Evolutionary conservation across 495 filamentous ascomycete genomes (phyloP), one percentile per base, ranked within the genome.

Genomic region (Zalerion maritima): DNA sequence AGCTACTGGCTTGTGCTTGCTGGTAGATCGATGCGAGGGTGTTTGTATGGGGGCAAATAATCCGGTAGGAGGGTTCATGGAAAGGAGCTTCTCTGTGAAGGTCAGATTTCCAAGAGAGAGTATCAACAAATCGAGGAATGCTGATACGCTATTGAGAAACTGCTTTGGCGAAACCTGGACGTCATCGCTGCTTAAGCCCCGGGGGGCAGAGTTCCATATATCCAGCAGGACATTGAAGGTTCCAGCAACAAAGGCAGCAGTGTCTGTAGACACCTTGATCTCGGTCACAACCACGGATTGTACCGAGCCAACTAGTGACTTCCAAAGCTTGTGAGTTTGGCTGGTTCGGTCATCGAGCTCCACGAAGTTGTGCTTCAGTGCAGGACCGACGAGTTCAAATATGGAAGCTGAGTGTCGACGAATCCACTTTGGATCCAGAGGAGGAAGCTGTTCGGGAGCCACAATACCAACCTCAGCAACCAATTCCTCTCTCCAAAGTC

Each of bases 351-450:
- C 36, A 11, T 50, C 47, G 2, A 65, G 38, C 9, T 60, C 54
- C 52, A 69, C 68, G 12, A 71, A 65, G 0, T 68, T 64, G 17
- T 55, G 53, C 18, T 61, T 57, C 3, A 92, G 49, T 4, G 84
- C 57, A 2, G 62, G 63, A 29, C 78, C 72, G 13, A 92, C 60
- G 2, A 78, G 57, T 5, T 49, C 51, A 26, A 92, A 55, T 2
- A 94, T 61, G 14, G 49, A 55, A 0, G 47, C 38, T 5, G 75
- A 56, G 38, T 76, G 78, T 29, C 67, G 73, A 35, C 87, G 72
- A n/a, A 91, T 56, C 89, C 89, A 97, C 58, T 75, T 81, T 6
- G 79, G 61, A 46, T 94, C 82, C 8, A 94, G 50, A 2, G 71
- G 49, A 10, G 83, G 81, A 10, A 97, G 57, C 37, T 94, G 83